Base-by-base conservation (phyloP, 1,284 basidiomycete genomes). In the Leccinum laetum region DNA sequence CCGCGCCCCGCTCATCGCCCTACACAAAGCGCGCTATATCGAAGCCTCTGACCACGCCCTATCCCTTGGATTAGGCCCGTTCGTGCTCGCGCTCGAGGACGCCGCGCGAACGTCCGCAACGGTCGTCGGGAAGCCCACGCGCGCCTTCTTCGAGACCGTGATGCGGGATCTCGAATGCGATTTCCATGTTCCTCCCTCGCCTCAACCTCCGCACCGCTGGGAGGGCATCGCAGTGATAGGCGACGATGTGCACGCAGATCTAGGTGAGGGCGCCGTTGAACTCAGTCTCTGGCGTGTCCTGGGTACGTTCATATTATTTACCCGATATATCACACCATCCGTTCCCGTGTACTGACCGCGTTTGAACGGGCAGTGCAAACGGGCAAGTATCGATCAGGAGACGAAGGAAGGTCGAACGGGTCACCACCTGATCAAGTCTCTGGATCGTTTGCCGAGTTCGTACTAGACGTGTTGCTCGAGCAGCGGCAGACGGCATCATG, bases 61-160 rank as follows among this genome's bases (percentile, higher is more conserved):
- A 5, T 87, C 86, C 1, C 79, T 92, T 13, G 91, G 90, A 1
- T 86, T 88, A 0, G 90, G 90, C 1, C 87, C 89, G 0, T 93
- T 92, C 69, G 84, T 93, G 5, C 72, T 79, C 1, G 88, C 87
- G 0, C 79, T 93, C 6, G 90, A 92, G 69, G 75, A 79, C 21
- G 88, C 88, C 0, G 69, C 83, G 0, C 83, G 81, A 0, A 71
- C 80, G 21, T 69, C 79, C 13, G 86, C 88, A 0, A 80, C 82
- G 41, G 79, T 87, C 9, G 83, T 92, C 6, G 91, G 91, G 4
- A 93, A 92, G 72, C 90, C 90, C 0, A 83, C 80, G 0, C 77
- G 76, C 18, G 70, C 75, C 1, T 92, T 92, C 72, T 92, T 89
- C 68, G 78, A 88, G 68, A 77, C 83, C 4, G 86, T 86, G 6